Conservation (phyloP, 1,284 basidiomycete genomes). For the Apiotrichum akiyoshidainum region DNA sequence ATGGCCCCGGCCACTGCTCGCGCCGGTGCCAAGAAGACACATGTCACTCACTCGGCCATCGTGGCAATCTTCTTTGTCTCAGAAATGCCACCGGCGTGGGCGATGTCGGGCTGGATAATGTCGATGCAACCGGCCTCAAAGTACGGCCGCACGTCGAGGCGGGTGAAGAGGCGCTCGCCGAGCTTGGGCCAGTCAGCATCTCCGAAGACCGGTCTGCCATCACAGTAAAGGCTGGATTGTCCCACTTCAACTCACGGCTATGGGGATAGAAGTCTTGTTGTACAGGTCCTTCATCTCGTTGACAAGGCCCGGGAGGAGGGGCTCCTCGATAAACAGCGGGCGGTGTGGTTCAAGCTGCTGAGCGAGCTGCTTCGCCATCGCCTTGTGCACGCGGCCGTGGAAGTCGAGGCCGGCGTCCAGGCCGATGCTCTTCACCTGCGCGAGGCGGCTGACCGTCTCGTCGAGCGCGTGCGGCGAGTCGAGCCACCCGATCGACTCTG, state of each 20-base stretch:
- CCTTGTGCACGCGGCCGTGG: constrained; percentile 61
- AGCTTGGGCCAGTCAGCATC: constrained; percentile 44
- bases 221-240: no score
- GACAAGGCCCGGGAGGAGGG: constrained; percentile 58
- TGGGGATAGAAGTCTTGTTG: constrained; percentile 53
- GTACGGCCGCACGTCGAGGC: constrained; percentile 68
- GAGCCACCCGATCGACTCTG: constrained; percentile 52
- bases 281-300: constrained; percentile 53
- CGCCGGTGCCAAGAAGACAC: no score
- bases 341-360: constrained; percentile 63
- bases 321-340: constrained; percentile 74
- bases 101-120: constrained; percentile 70
- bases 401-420: constrained; percentile 61
- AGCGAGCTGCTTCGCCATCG: constrained; percentile 73
- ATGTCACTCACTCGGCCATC: constrained; percentile 57
- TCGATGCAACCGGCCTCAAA: constrained; percentile 61
- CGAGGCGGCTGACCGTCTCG: constrained; percentile 62
- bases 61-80: constrained; percentile 67
- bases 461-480: constrained; percentile 57
- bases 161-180: constrained; percentile 67
- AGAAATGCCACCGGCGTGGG: constrained; percentile 61
- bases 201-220: no score
- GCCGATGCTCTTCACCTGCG: constrained; percentile 61
- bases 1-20: no score
- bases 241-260: constrained; percentile 43